Evolutionary conservation across 1,139 yeast species (phyloP), one percentile per base, ranked within the genome.

Genomic region (Yamadazyma sp.): DNA sequence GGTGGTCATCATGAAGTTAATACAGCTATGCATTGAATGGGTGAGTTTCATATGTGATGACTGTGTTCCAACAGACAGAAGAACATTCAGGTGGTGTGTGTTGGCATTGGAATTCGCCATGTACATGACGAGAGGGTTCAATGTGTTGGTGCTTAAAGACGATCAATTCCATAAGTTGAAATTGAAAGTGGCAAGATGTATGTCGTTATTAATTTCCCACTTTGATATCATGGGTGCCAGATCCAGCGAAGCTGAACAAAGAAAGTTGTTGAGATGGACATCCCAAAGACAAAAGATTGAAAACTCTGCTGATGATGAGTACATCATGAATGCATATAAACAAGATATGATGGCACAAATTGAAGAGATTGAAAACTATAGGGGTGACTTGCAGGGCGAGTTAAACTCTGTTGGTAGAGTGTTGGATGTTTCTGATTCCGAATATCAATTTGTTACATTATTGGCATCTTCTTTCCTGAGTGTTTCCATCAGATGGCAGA

Each of bases 161-260:
- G 86, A 80, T 16, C 92, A 86, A 53, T 92, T 90, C 56, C 70
- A 76, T 41, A 67, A 73, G 35, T 67, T 92, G 50, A 82, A 89
- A 50, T 74, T 80, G 39, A 89, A 88, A 56, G 96, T 92, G 31
- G 96, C 97, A 0, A 86, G 95, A 2, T 89, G 97, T 61, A 89
- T 92, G 94, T 82, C 97, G 1, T 68, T 92, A 38, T 72, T 92
- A 45, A 90, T 92, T 47, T 87, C 97, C 0, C 98, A 92, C 64
- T 92, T 92, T 56, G 98, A 92, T 64, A 89, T 92, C 41, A 92
- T 92, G 96, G 98, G 98, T 38, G 97, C 97, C 0, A 76, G 97
- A 53, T 86, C 96, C 6, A 86, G 85, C 55, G 94, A 87, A 44
- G 89, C 89, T 3, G 89, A 83, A 49, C 70, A 74, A 63, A 74